Evolutionary conservation across 1,284 basidiomycete species (phyloP), one percentile per base, ranked within the genome.

Genomic region (Pseudozyma tsukubaensis): DNA sequence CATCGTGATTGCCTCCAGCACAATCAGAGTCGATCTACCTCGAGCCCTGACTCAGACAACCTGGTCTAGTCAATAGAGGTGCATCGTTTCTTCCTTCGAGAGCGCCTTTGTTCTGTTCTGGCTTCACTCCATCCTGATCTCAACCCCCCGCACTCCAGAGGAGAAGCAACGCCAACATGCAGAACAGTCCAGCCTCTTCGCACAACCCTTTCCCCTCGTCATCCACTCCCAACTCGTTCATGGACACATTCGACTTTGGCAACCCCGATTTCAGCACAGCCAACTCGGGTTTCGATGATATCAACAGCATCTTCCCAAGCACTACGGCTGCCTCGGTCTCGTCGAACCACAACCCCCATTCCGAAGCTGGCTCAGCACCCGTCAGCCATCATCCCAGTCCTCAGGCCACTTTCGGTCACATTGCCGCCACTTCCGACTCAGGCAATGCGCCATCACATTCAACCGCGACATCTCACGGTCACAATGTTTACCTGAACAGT

Each of bases 241-340:
- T 80, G 64, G 78, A 78, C 39, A 59, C 74, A 16, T 80, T 80
- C 39, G 78, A 80, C 51, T 80, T 80, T 53, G 71, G 69, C 36
- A 63, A 78, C 35, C 50, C 71, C 35, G 68, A 74, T 40, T 68
- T 77, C 34, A 63, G 63, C 29, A 50, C 58, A 8, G 40, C 77
- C 37, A 72, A 71, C 48, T 62, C 67, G 5, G 67, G 70, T 40
- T 34, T 78, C 35, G 77, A 78, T 19, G 77, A 79, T 42, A 55
- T 79, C 48, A 49, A 60, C 50, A 72, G 73, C 61, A 78, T 78
- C 49, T 36, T 55, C 14, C 50, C 59, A 37, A 52, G 21, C 54
- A 58, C 49, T 35, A 18, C 44, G 19, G 49, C 56, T 16, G 45
- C 55, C 7, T 60, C 67, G 18, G 43, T 43, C 35, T 57, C 59